Evolutionary conservation across 345 rosid genomes (phyloP).

Genomic region (Citrus inodora): DNA sequence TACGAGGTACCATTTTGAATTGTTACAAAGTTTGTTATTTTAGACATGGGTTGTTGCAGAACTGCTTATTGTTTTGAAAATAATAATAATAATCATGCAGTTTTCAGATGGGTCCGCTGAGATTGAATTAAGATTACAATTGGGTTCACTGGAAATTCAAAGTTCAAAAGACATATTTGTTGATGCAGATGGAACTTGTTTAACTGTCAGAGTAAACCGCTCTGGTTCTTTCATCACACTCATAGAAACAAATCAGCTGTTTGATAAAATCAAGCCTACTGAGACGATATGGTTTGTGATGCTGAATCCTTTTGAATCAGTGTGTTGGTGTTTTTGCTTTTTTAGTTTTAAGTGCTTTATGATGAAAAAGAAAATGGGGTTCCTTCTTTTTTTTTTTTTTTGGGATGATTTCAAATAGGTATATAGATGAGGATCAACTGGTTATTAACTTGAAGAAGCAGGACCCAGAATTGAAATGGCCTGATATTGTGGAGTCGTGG

Average conservation of each 20-base stretch:
- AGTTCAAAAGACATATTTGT: conserved; percentile 67
- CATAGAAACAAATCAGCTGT: conserved; percentile 61
- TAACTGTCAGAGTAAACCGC: conserved; percentile 45
- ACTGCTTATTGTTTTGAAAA: not conserved
- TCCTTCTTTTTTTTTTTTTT: too few species aligned
- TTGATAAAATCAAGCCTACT: conserved; percentile 65
- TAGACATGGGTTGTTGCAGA: not conserved
- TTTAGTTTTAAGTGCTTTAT: not conserved
- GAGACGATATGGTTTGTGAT: conserved; percentile 80
- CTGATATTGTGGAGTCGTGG: conserved; percentile 87
- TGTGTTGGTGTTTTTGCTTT: not conserved
- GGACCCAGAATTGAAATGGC: conserved; percentile 82
- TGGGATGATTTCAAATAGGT: conserved; percentile 42
- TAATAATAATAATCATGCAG: conserved; percentile 29
- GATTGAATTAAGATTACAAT: conserved; percentile 67
- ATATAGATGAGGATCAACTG: conserved; percentile 71
- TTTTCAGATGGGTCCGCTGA: conserved; percentile 74
- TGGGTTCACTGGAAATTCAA: conserved; percentile 33
- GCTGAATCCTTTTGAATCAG: not conserved
- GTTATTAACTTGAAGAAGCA: conserved; percentile 86
- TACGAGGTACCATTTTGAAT: conserved; percentile 37
- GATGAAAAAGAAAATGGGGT: not conserved
- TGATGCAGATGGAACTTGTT: conserved; percentile 66
- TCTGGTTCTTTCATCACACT: conserved; percentile 47
- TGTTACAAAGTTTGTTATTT: not conserved